These are phyloP conservation scores for Fusarium mexicanum DNA, from an alignment of 2,329 filamentous ascomycete species.

Conservation along the genomic window DNA sequence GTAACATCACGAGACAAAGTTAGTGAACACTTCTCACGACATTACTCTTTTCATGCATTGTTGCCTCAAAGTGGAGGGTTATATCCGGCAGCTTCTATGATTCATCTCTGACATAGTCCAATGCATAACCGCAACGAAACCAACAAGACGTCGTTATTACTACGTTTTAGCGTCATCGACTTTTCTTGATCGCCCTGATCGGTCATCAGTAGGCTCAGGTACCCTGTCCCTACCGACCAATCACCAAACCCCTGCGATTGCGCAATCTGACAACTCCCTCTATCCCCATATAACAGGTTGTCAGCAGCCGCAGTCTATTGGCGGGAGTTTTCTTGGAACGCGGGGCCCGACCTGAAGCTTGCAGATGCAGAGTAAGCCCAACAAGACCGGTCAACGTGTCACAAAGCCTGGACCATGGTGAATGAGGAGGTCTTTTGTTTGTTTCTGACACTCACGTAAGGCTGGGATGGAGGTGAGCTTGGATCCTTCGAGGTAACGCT, in stretches of 20 bases:
- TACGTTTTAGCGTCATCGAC: neutral
- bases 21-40: neutral
- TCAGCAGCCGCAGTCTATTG: neutral
- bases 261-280: neutral
- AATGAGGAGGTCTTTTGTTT: neutral
- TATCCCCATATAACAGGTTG: neutral
- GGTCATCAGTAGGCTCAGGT: neutral
- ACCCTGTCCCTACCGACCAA: neutral
- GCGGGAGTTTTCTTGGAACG: neutral
- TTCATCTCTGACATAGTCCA: neutral
- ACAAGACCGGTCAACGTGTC: conserved; percentile 12
- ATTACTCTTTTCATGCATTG: neutral
- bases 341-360: conserved; percentile 4
- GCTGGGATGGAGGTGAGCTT: neutral
- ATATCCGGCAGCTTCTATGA: neutral
- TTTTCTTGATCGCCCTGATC: neutral
- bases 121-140: neutral
- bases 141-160: neutral
- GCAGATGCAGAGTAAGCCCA: conserved; percentile 8
- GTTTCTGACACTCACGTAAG: conserved; percentile 1
- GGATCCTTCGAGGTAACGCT: neutral
- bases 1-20: neutral
- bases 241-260: neutral
- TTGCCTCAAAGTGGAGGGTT: neutral
- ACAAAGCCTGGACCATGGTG: neutral